Base-by-base conservation (phyloP, 192 early-diverging fungal species). In the Backusella mclennaniae region DNA sequence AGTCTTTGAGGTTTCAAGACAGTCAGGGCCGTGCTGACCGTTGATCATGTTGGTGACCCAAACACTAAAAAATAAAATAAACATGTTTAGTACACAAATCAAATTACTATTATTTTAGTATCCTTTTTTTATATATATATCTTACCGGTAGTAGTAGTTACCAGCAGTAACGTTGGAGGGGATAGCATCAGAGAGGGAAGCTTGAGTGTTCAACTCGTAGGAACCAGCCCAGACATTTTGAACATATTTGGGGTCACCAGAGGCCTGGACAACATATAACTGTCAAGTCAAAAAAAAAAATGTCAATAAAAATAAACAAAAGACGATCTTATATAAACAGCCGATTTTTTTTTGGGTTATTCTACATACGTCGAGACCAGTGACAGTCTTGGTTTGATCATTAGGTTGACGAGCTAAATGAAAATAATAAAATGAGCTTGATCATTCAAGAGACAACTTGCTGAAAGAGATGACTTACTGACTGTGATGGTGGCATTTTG, bases 21-120 rank as follows among this genome's bases (percentile, higher is more conserved):
- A 79, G 21, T 73, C 77, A 35, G 77, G 77, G 38, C 77, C 77
- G 17, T 69, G 77, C 67, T 73, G 63, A 35, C 77, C 77, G 8
- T 69, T 26, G 21, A 79, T 63, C 44, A 73, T 70, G 72, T 79
- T 79, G 67, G 72, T 74, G 5, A 79, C 73, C 77, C 77, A 79
- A 4, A 74, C 77, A 74, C 77, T 73, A 73, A 31, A 73, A 31
- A 52, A 38, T 21, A 68, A 19, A 7, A 35, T 41, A 69, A 69
- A 41, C 19, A 69, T 67, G 4, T 67, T 67, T 7, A 35, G 33
- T 17, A 67, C 35, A 67, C 35, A 67, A 35, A 67, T 35, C 31
- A 68, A 68, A 68, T 36, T 68, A 68, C 12, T 49, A 49, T 49
- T 49, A 49, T 49, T 49, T 49, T 49, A 49, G 46, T 19, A 7